Percentiles rank a stretch among this genome's conserved stretches.
Evolutionary conservation across 2,329 filamentous ascomycete species (phyloP).

Genomic region (Alternaria sp.): DNA sequence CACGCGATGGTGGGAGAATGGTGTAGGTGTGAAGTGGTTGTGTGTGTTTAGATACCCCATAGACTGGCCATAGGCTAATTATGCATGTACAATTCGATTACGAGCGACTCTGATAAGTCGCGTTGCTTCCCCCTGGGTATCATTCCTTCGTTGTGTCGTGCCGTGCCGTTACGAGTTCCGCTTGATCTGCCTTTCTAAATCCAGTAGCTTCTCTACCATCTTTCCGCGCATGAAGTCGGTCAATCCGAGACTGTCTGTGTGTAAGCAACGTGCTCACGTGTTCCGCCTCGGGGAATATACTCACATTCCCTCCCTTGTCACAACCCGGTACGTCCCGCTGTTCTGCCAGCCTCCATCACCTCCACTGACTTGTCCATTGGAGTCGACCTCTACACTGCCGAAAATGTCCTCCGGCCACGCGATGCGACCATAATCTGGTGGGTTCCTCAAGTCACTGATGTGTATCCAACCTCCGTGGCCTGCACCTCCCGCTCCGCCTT

Average conservation of each 20-base stretch:
- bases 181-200: slow-evolving; percentile 30
- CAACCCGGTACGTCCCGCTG: slow-evolving; percentile 67
- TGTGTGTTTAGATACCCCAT: slow-evolving; percentile 30
- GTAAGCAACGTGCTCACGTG: background rate
- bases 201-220: slow-evolving; percentile 24
- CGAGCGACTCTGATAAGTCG: background rate
- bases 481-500: slow-evolving; percentile 64
- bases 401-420: slow-evolving; percentile 72
- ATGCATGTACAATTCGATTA: background rate
- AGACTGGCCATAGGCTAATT: slow-evolving; percentile 4
- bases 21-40: background rate
- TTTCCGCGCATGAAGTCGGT: slow-evolving; percentile 32
- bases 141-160: background rate
- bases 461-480: slow-evolving; percentile 68
- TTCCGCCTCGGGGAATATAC: slow-evolving; percentile 27
- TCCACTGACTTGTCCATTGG: slow-evolving; percentile 62
- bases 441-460: slow-evolving; percentile 65
- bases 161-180: slow-evolving; percentile 6
- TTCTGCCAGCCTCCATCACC: slow-evolving; percentile 64
- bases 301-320: slow-evolving; percentile 67
- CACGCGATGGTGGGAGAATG: background rate
- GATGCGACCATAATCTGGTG: slow-evolving; percentile 69
- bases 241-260: slow-evolving; percentile 19
- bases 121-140: slow-evolving; percentile 4
- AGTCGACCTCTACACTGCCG: slow-evolving; percentile 68